A percentile compares a stretch with the other conserved stretches of the same genome.
Conservation (phyloP, 768 basidiomycete genomes). For the Porphyrellus cyaneotinctus region DNA sequence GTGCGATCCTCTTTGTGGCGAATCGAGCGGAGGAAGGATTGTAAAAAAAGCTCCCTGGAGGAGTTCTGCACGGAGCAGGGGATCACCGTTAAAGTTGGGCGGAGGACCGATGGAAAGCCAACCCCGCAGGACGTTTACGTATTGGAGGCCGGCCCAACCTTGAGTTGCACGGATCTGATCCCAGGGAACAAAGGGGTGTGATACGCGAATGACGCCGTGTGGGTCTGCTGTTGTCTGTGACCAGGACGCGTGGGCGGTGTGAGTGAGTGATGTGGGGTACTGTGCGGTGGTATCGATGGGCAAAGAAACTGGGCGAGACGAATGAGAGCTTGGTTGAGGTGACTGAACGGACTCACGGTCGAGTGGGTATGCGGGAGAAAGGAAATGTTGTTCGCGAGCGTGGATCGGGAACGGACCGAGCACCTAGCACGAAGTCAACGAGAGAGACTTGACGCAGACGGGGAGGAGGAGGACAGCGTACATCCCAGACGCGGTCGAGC, state of each 20-base stretch:
- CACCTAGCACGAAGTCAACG: constrained; percentile 39
- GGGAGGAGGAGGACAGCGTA: constrained; percentile 14
- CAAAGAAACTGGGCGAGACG: constrained; percentile 5
- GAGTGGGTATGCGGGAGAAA: constrained; percentile 75
- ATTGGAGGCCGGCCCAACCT: constrained; percentile 86
- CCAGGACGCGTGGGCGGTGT: constrained; percentile 52
- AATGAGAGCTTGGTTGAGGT: neutral
- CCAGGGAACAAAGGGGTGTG: constrained; percentile 66
- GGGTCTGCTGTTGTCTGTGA: constrained; percentile 37
- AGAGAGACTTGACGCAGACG: neutral
- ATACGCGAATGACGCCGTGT: constrained; percentile 52
- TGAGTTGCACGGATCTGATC: constrained; percentile 64
- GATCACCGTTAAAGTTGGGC: constrained; percentile 18
- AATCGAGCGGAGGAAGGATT: constrained; percentile 44
- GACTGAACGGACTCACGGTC: constrained; percentile 43
- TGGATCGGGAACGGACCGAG: constrained; percentile 83
- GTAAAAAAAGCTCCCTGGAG: constrained; percentile 75
- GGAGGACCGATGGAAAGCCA: constrained; percentile 57
- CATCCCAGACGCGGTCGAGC: constrained; percentile 28
- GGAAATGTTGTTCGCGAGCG: constrained; percentile 76
- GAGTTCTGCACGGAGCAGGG: constrained; percentile 56
- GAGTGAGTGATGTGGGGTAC: constrained; percentile 57
- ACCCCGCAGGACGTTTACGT: constrained; percentile 67
- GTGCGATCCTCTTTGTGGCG: constrained; percentile 24
- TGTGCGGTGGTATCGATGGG: constrained; percentile 16